Evolutionary conservation across 192 early-diverging fungal genomes (phyloP).

Genomic region (Umbelopsis sp.): DNA sequence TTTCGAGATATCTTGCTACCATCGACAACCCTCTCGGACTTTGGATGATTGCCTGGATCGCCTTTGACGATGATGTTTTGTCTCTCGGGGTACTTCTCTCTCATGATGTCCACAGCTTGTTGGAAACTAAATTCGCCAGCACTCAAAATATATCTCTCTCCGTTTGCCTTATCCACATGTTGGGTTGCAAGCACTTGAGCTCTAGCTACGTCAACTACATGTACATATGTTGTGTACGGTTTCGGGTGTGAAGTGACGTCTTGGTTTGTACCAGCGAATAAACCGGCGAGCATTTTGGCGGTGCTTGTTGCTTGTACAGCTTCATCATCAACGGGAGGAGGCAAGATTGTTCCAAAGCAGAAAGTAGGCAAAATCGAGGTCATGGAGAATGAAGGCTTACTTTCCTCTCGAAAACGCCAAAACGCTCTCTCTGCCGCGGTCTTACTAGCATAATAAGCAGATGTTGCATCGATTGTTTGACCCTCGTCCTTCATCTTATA

Average conservation of each 20-base stretch:
- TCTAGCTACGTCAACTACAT: background rate
- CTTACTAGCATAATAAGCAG: slow-evolving; percentile 20
- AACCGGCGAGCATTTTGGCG: background rate
- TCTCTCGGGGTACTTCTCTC: too few species aligned
- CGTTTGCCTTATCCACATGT: background rate
- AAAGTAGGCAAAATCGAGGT: slow-evolving; percentile 7
- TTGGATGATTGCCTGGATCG: too few species aligned
- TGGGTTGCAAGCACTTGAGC: background rate
- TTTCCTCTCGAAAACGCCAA: slow-evolving; percentile 8
- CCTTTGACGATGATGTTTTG: too few species aligned
- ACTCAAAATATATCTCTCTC: slow-evolving; percentile 9
- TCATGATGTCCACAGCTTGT: too few species aligned
- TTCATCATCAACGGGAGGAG: background rate
- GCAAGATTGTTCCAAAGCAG: background rate
- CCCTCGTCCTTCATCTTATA: background rate
- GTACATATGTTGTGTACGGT: background rate
- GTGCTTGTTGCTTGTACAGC: background rate
- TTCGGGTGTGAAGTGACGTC: background rate
- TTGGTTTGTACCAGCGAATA: background rate
- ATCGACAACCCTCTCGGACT: too few species aligned
- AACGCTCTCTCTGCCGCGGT: slow-evolving; percentile 19
- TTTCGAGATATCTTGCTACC: too few species aligned
- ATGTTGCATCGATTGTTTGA: background rate
- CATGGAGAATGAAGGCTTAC: slow-evolving; percentile 15
- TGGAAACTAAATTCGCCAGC: too few species aligned